A percentile compares a stretch with the other conserved stretches of the same genome.
Evolutionary conservation across 2,329 filamentous ascomycete species (phyloP).

Genomic region (Ophiostoma australiae): DNA sequence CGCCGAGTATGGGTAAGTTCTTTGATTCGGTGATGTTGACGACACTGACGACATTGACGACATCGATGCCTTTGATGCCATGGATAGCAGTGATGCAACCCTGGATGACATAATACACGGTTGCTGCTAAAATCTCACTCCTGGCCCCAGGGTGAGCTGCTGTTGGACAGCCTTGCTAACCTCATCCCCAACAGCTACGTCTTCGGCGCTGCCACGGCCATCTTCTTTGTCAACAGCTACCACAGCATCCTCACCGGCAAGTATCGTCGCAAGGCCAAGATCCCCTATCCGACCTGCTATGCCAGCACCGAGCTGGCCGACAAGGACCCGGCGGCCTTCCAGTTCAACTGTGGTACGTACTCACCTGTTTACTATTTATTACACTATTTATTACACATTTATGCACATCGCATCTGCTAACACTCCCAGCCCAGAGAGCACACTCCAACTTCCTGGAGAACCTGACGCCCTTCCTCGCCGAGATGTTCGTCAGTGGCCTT

Average conservation of each 20-base stretch:
- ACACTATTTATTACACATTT: background rate
- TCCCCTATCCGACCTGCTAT: conserved; percentile 56
- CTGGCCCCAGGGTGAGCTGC: background rate
- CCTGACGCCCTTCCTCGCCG: conserved; percentile 47
- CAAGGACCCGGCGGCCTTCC: conserved; percentile 50
- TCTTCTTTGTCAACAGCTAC: conserved; percentile 53
- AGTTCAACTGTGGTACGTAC: conserved; percentile 57
- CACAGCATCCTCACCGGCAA: conserved; percentile 46
- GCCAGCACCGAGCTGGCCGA: conserved; percentile 50
- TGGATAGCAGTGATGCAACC: background rate
- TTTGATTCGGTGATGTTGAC: background rate
- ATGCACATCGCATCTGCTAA: background rate
- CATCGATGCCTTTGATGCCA: background rate
- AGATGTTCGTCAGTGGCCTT: conserved; percentile 53
- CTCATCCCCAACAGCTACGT: conserved; percentile 48
- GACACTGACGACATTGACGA: background rate
- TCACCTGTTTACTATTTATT: too few relatives aligned
- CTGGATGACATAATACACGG: background rate
- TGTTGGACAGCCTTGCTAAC: conserved; percentile 5
- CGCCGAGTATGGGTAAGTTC: conserved; percentile 24
- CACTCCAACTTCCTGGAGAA: conserved; percentile 63
- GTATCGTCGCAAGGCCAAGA: conserved; percentile 48
- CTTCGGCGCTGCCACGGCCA: conserved; percentile 52
- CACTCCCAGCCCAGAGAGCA: conserved; percentile 48
- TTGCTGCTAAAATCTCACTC: background rate